phyloP scores from a whole-genome alignment of 176 grass and related monocot genomes.

The Phyllostachys edulis region DNA sequence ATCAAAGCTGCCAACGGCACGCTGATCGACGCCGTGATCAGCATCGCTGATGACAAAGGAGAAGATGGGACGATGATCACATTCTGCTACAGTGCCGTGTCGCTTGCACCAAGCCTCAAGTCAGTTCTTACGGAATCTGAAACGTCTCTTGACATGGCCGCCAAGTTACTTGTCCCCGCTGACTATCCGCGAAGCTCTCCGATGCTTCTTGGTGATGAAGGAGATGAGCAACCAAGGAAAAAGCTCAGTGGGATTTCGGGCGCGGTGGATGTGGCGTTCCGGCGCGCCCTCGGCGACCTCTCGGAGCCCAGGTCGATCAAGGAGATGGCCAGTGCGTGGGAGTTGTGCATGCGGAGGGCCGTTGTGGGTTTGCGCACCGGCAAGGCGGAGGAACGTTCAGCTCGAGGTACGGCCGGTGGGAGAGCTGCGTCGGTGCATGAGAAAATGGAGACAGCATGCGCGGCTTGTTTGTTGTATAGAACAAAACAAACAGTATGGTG shows the following conservation, averaged over 20 bases:
- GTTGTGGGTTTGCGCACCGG: not conserved
- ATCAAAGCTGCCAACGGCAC: constrained; percentile 12
- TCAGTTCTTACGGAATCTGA: not conserved
- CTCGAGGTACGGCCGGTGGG: constrained; percentile 3
- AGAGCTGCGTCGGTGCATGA: not conserved
- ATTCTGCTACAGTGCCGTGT: too few species aligned
- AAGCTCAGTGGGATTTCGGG: not conserved
- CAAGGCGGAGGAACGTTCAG: constrained; percentile 12
- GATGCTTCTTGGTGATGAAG: not conserved
- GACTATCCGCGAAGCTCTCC: constrained; percentile 41
- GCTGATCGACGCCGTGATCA: constrained; percentile 30
- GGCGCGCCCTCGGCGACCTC: not conserved
- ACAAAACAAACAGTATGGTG: not conserved
- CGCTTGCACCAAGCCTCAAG: not conserved
- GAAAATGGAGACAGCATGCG: not conserved
- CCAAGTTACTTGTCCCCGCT: not conserved
- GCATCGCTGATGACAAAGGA: not conserved
- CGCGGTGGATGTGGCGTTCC: not conserved
- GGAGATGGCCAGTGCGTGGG: constrained; percentile 15
- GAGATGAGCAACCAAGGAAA: not conserved
- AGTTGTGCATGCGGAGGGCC: not conserved
- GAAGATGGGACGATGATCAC: too few species aligned
- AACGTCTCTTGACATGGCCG: not conserved
- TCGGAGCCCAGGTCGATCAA: not conserved
- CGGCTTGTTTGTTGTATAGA: not conserved